Percentiles rank a stretch among this genome's conserved stretches.
These are phyloP conservation scores for Coniosporium apollinis DNA, from an alignment of 495 filamentous ascomycete genomes.

Conservation along the genomic window DNA sequence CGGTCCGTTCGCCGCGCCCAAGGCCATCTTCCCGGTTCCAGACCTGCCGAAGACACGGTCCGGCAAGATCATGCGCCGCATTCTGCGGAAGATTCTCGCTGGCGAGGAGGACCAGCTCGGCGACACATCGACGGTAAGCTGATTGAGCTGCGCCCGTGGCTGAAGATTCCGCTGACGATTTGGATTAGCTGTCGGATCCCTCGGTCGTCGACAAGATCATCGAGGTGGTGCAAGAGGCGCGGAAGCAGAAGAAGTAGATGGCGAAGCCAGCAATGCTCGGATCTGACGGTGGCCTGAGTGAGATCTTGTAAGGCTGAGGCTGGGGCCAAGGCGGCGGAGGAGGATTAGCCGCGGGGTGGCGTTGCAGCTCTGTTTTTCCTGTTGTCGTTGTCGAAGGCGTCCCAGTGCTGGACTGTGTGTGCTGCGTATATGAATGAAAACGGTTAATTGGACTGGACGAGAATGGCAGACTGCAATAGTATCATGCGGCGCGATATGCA, in stretches of 20 bases:
- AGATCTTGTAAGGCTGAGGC: no score
- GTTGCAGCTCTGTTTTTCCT: no score
- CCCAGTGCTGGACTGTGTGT: no score
- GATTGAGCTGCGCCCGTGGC: not conserved
- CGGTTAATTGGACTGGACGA: no score
- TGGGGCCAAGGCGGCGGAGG: no score
- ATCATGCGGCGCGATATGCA: no score
- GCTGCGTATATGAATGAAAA: no score
- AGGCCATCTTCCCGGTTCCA: constrained; percentile 74
- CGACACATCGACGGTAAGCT: constrained; percentile 75
- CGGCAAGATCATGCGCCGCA: constrained; percentile 97
- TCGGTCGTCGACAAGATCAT: constrained; percentile 84
- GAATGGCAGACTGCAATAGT: no score
- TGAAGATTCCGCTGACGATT: constrained; percentile 22
- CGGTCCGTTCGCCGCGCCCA: constrained; percentile 91
- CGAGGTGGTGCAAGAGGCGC: constrained; percentile 47
- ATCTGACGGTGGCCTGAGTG: no score
- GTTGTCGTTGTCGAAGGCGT: no score
- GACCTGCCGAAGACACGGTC: constrained; percentile 93
- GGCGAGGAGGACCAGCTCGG: constrained; percentile 95
- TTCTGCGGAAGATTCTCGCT: constrained; percentile 89
- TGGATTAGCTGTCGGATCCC: constrained; percentile 66
- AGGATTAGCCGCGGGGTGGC: no score
- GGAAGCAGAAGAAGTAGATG: constrained; percentile 6
- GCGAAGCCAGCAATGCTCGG: no score